Evolutionary conservation across 129 eudicot genomes (phyloP).

Genomic region (Silybum marianum): DNA sequence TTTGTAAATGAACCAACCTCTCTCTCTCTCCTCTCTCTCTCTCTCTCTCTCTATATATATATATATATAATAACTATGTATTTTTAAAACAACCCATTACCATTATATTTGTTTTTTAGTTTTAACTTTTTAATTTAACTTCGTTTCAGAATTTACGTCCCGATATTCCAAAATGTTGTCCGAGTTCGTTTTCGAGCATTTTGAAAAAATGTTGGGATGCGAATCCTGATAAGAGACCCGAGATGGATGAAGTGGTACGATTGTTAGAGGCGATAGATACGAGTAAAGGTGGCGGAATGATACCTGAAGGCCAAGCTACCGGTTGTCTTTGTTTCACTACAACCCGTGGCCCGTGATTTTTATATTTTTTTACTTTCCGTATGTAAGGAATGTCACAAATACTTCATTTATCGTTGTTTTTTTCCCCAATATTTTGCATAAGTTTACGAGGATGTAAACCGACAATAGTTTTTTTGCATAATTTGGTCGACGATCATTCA

Average conservation of each 20-base stretch:
- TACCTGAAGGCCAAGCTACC: slow-evolving; percentile 72
- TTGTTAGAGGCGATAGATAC: slow-evolving; percentile 85
- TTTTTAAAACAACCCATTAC: not conserved
- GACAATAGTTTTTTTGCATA: slow-evolving; percentile 14
- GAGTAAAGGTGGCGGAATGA: slow-evolving; percentile 95
- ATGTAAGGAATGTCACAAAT: slow-evolving; percentile 12
- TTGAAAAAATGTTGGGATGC: slow-evolving; percentile 93
- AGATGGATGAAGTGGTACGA: slow-evolving; percentile 92
- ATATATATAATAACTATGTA: not conserved
- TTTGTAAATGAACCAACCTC: too few species aligned
- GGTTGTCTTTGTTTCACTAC: slow-evolving; percentile 72
- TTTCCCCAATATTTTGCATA: slow-evolving; percentile 23
- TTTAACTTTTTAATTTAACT: not conserved
- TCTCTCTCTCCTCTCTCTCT: too few species aligned
- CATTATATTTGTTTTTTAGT: not conserved
- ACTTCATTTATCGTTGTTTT: slow-evolving; percentile 3
- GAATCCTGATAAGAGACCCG: slow-evolving; percentile 78
- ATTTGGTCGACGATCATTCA: slow-evolving; percentile 32
- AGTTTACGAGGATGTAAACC: slow-evolving; percentile 40
- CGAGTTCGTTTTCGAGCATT: slow-evolving; percentile 67
- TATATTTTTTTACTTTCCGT: not conserved
- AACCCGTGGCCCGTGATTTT: slow-evolving; percentile 65
- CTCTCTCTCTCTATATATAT: too few species aligned
- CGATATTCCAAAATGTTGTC: slow-evolving; percentile 88
- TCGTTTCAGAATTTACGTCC: slow-evolving; percentile 72